A percentile compares a stretch with the other conserved stretches of the same genome.
Evolutionary conservation across 768 basidiomycete genomes (phyloP).

Genomic region (Pleurotus platypus): DNA sequence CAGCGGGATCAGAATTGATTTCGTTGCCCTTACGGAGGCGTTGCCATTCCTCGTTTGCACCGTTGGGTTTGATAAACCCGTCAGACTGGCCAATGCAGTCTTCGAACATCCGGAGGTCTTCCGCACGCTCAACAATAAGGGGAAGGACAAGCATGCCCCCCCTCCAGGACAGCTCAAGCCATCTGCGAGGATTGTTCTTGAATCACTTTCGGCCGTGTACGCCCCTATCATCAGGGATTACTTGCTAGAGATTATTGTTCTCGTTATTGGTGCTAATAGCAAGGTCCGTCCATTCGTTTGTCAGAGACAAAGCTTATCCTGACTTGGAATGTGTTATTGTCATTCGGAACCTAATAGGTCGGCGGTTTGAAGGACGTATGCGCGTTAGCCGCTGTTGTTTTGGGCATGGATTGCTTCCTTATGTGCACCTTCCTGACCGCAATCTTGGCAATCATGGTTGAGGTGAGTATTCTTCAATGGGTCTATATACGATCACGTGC

Average conservation of each 20-base stretch:
- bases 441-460: constrained; percentile 92
- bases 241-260: constrained; percentile 85
- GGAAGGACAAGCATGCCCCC: constrained; percentile 20
- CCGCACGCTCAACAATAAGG: constrained; percentile 30
- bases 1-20: constrained; percentile 85
- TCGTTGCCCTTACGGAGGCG: constrained; percentile 90
- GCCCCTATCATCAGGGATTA: constrained; percentile 89
- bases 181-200: constrained; percentile 79
- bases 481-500: constrained; percentile 1
- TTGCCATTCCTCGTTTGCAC: constrained; percentile 98
- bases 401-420: constrained; percentile 83
- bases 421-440: constrained; percentile 89
- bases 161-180: constrained; percentile 55
- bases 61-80: constrained; percentile 96
- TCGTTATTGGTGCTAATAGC: constrained; percentile 82
- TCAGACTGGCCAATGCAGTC: constrained; percentile 85
- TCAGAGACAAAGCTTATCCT: background rate
- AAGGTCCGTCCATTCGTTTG: constrained; percentile 35
- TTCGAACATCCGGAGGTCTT: constrained; percentile 74
- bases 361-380: constrained; percentile 93
- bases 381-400: constrained; percentile 85
- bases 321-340: background rate
- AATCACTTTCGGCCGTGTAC: constrained; percentile 77
- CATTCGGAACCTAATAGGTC: constrained; percentile 22
- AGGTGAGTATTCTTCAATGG: constrained; percentile 45